A percentile compares a stretch with the other conserved stretches of the same genome.
Conservation (phyloP, 495 filamentous ascomycete species). For the Xylaria longipes region DNA sequence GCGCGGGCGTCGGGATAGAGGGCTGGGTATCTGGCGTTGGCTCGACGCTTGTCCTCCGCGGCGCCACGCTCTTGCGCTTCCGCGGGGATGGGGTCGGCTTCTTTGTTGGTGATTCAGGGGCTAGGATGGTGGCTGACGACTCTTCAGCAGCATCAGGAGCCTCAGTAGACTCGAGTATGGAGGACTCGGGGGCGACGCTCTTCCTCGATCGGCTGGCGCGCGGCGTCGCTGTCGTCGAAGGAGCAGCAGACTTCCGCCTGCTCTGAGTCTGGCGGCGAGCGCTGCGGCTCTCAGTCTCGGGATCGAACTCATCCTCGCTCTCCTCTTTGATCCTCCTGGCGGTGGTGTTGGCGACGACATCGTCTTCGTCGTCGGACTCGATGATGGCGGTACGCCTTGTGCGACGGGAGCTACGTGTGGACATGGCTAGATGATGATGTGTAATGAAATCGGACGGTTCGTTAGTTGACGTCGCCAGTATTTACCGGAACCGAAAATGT, state of each 20-base stretch:
- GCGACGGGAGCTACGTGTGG: slow-evolving; percentile 76
- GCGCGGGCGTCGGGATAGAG: slow-evolving; percentile 52
- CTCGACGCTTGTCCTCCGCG: slow-evolving; percentile 50
- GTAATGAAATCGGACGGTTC: not conserved
- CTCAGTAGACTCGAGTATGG: slow-evolving; percentile 28
- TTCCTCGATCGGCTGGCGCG: slow-evolving; percentile 53
- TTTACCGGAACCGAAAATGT: not conserved
- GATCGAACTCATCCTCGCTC: slow-evolving; percentile 81
- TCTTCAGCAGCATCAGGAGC: slow-evolving; percentile 63
- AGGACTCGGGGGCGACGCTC: slow-evolving; percentile 38
- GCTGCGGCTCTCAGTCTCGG: slow-evolving; percentile 52
- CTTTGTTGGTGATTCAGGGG: slow-evolving; percentile 69
- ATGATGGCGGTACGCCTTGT: slow-evolving; percentile 71
- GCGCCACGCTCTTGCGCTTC: slow-evolving; percentile 74
- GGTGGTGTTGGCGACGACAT: slow-evolving; percentile 64
- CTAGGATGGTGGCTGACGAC: slow-evolving; percentile 51
- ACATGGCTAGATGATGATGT: slow-evolving; percentile 53
- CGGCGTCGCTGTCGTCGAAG: slow-evolving; percentile 32
- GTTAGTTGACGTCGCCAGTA: not conserved
- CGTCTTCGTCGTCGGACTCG: slow-evolving; percentile 77
- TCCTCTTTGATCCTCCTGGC: slow-evolving; percentile 63
- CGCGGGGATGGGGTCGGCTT: slow-evolving; percentile 64
- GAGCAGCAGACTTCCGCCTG: slow-evolving; percentile 63
- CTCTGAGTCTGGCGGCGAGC: slow-evolving; percentile 48
- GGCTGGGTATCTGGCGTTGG: slow-evolving; percentile 59